Evolutionary conservation across 345 rosid species (phyloP).

Genomic region (Microthlaspi erraticum): DNA sequence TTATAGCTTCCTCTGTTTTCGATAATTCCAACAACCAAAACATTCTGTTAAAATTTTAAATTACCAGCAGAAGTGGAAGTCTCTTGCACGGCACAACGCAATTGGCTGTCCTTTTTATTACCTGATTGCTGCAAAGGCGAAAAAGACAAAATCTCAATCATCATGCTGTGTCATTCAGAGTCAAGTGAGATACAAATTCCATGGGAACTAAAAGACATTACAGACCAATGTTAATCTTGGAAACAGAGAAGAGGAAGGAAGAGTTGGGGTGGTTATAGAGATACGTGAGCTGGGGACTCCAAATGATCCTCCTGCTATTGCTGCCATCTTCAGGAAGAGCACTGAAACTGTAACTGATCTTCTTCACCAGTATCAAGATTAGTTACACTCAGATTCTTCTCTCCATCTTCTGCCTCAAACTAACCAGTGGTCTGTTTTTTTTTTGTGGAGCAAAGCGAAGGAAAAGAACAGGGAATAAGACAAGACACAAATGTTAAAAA

Average conservation of each 20-base stretch:
- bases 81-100: conserved; percentile 74
- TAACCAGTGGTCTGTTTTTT: neutral
- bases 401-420: conserved; percentile 21
- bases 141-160: neutral
- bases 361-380: conserved; percentile 20
- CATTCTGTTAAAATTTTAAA: neutral
- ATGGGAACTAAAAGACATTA: neutral
- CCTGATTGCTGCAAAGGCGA: conserved; percentile 49
- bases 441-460: conserved; percentile 25
- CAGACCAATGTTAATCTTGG: conserved; percentile 53
- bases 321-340: conserved; percentile 51
- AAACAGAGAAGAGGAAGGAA: conserved; percentile 42
- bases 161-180: neutral
- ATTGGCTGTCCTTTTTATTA: conserved; percentile 41
- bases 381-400: conserved; percentile 29
- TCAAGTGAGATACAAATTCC: neutral
- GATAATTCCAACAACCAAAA: neutral
- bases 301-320: conserved; percentile 55
- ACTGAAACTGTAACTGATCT: conserved; percentile 19
- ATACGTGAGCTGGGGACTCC: conserved; percentile 62
- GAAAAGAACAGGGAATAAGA: conserved; percentile 16
- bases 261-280: conserved; percentile 49
- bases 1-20: neutral
- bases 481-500: conserved; percentile 19
- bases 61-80: conserved; percentile 74